A percentile compares a stretch with the other conserved stretches of the same genome.
Conservation (phyloP, 2,329 filamentous ascomycete species). For the Colletotrichum cuscutae region DNA sequence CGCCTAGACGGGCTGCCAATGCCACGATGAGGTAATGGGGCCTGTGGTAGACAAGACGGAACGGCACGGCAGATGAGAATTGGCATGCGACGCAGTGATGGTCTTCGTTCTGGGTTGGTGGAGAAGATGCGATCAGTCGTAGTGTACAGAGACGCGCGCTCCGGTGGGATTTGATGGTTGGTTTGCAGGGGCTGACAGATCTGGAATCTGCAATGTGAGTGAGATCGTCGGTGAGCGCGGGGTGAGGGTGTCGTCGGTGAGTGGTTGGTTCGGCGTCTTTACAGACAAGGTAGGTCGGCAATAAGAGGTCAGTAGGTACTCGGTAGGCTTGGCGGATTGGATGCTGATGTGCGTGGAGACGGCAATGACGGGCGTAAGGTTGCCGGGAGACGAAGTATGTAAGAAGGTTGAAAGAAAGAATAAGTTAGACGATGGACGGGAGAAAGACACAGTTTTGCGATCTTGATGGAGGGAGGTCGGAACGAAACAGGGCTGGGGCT, state of each 20-base stretch:
- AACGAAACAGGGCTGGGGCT: slow-evolving; percentile 30
- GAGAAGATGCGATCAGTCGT: neutral
- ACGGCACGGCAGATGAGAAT: slow-evolving; percentile 9
- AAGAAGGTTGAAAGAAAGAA: neutral
- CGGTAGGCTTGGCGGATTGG: no score
- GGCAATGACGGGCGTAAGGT: neutral
- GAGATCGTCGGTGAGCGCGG: neutral
- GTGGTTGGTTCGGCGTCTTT: neutral
- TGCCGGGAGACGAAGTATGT: neutral
- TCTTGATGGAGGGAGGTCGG: neutral
- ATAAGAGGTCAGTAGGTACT: neutral
- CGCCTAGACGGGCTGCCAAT: neutral
- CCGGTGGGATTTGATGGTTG: neutral
- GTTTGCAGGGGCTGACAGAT: neutral
- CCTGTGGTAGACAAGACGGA: neutral
- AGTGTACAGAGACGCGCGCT: neutral
- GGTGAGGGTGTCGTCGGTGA: slow-evolving; percentile 15
- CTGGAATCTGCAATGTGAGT: neutral
- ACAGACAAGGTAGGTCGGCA: neutral
- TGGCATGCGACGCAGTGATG: neutral
- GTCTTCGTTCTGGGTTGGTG: neutral
- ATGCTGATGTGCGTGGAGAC: neutral
- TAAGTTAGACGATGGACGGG: neutral
- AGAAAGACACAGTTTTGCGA: slow-evolving; percentile 19
- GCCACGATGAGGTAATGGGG: slow-evolving; percentile 6